Base-by-base conservation (phyloP, 2,329 filamentous ascomycete species). In the Neonectria magnoliae region DNA sequence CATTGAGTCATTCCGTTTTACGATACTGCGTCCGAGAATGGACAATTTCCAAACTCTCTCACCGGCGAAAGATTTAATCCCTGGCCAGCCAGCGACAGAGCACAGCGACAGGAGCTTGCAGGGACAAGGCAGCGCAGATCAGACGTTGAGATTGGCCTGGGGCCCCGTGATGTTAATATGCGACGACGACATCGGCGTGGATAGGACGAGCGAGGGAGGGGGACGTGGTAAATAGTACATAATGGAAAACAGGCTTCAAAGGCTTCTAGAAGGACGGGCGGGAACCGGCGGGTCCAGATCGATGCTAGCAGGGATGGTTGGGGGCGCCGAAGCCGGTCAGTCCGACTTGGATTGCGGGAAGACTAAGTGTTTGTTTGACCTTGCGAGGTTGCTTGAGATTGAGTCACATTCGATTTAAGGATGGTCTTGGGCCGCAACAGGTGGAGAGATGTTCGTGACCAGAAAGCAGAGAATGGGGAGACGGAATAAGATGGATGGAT, bases 191-290 rank as follows among this genome's bases (percentile, higher is more conserved):
- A 22, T 48, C 57, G 31, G 20, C 50, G 4, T 47, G 8, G 41
- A 14, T 47, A 29, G 50, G 7, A 22, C 41, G 44, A 60, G 22
- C 4, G n/a, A 38, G 25, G 7, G 13, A 33, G 31, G 29, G 18
- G 57, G 18, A 18, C 22, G 41, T 57, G 25, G 44, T 57, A 57
- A 27, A 48, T 25, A 29, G 47, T 52, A 58, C 56, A 58, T 58
- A 52, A 58, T 58, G 31, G 56, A 57, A 50, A 41, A 41, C 42
- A 27, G 27, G 18, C 20, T 22, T 36, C 33, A 42, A 42, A 41
- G 36, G 25, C 57, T 60, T 60, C 57, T 60, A 54, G 57, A 60
- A 60, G 38, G 41, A 33, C 38, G 54, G 45, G 41, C 38, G 48
- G 60, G 48, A 47, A 41, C 48, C 25, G 44, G 33, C 25, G 44